These are phyloP conservation scores for Begonia fuchsioides DNA, from an alignment of 306 rosid species.

Conservation along the genomic window DNA sequence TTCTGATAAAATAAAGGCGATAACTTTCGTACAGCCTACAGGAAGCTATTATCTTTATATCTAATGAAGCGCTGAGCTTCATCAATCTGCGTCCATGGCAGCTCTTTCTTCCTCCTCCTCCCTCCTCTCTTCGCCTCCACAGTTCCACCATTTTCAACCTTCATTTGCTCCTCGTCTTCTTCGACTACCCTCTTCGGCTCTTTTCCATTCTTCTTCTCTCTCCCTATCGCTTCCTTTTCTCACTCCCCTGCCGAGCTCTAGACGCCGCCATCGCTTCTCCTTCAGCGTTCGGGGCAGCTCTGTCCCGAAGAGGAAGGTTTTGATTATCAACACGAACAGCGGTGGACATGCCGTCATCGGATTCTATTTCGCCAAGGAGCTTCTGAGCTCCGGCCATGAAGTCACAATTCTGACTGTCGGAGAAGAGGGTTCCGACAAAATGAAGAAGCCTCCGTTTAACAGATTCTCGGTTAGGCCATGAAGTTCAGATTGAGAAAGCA, in stretches of 20 bases:
- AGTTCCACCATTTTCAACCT: constrained; percentile 28
- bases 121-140: constrained; percentile 27
- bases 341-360: constrained; percentile 85
- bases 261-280: constrained; percentile 20
- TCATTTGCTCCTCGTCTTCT: constrained; percentile 24
- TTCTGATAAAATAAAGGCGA: too few relatives aligned
- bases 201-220: constrained; percentile 30
- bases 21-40: too few relatives aligned
- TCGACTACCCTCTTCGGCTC: constrained; percentile 38
- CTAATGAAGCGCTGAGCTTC: too few relatives aligned
- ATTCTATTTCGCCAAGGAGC: constrained; percentile 77
- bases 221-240: constrained; percentile 27
- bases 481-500: neutral
- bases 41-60: too few relatives aligned
- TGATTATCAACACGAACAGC: constrained; percentile 71
- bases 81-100: constrained; percentile 47
- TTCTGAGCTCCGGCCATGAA: constrained; percentile 60
- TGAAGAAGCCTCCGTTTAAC: constrained; percentile 85
- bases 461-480: constrained; percentile 53
- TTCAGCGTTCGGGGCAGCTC: constrained; percentile 33
- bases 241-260: constrained; percentile 19
- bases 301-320: constrained; percentile 53
- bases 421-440: constrained; percentile 69
- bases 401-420: constrained; percentile 80
- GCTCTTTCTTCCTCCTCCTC: constrained; percentile 55